Conservation (phyloP, 192 early-diverging fungal species). For the Coemansia sp. region DNA sequence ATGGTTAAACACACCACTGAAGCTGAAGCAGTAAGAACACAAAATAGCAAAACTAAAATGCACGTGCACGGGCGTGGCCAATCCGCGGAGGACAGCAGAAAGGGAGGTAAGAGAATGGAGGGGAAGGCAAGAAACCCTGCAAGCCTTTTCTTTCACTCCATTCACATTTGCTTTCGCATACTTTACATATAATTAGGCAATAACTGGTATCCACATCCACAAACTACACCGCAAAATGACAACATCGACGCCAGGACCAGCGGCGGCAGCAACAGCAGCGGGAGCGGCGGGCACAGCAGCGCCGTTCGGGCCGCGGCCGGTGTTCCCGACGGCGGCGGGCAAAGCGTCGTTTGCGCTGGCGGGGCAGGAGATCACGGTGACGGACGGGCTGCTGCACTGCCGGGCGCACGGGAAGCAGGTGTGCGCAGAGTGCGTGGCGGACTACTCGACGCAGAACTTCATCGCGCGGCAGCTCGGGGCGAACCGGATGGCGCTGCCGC, state of each 20-base stretch:
- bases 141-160: background rate
- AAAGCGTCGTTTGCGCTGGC: conserved; percentile 23
- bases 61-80: background rate
- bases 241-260: background rate
- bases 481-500: conserved; percentile 64
- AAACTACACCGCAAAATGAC: background rate
- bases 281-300: background rate
- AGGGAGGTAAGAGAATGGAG: background rate
- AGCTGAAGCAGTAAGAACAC: too few relatives aligned
- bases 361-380: conserved; percentile 6
- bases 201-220: background rate
- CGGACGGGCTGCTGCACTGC: conserved; percentile 64
- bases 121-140: too few relatives aligned
- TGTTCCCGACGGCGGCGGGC: conserved; percentile 34
- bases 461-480: conserved; percentile 63
- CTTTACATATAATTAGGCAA: background rate
- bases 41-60: too few relatives aligned
- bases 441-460: conserved; percentile 66
- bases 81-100: background rate
- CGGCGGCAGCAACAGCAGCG: background rate
- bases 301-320: conserved; percentile 45
- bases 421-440: conserved; percentile 62
- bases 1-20: too few relatives aligned
- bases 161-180: background rate
- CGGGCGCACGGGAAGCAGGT: conserved; percentile 61